Base-by-base conservation (phyloP, 345 rosid species). In the Hypericum perforatum region DNA sequence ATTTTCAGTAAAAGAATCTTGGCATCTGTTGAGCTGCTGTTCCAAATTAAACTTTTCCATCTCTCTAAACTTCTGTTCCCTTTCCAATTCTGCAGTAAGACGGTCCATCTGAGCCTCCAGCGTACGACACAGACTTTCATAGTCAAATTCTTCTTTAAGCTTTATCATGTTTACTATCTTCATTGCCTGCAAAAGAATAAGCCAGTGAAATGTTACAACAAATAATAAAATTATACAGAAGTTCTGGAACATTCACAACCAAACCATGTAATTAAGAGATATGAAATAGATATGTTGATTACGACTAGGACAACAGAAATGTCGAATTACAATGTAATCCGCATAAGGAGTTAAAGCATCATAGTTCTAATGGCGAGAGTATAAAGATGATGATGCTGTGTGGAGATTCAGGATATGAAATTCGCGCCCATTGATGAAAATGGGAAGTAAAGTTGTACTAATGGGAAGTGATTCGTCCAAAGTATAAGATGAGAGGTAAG, bases 81-180 rank as follows among this genome's bases (percentile, higher is more conserved):
- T 84, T 57, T 90, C 97, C 50, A 79, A 64, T 78, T 90, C 97
- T 63, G 84, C 84, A 49, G 82, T 84, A 63, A 90, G 96, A 60
- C 75, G 75, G 68, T 90, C 96, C 57, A 86, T 79, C 71, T 80
- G 94, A 64, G 62, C 66, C 77, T 78, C 83, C 52, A 86, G 91
- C 80, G 80, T 77, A 75, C 91, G 79, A 66, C 91, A 82, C 53
- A 84, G 77, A 71, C 96, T 81, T 81, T 84, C 94, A 58, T 86
- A 90, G 59, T 90, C 97, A 65, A 79, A 81, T 74, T 90, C 97
- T 74, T 86, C 96, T 75, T 79, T 90, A 66, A 86, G 87, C 78
- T 86, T 90, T 55, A 84, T 74, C 87, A 76, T 69, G 69, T 90
- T 90, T n/a, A 86, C 89, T 54, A 90, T 72, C 74, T 84, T 90